Evolutionary conservation across 2,329 filamentous ascomycete species (phyloP), one percentile per base, ranked within the genome.

Genomic region (Aspergillus fumigatus): DNA sequence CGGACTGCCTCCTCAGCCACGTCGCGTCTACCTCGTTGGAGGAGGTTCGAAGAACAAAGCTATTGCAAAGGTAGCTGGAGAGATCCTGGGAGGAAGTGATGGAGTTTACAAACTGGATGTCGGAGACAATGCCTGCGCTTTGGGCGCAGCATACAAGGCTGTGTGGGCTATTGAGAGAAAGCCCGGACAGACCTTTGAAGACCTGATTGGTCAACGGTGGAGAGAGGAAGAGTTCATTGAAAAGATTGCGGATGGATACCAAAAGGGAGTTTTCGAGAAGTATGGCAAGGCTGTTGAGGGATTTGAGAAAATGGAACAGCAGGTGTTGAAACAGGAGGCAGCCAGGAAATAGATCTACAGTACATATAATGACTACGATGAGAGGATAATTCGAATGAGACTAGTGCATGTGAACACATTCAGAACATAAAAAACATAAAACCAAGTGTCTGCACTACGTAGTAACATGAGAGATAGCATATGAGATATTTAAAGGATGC

Each of bases 141-240:
- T 97, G 14, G 94, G 94, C 14, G 91, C 91, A 6, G 93, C 93
- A 26, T 97, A 97, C 77, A 97, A 97, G 77, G 93, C 94, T 14
- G 87, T 96, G 0, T 99, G 94, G 94, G 92, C 89, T 1, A 80
- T 91, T 54, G 91, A 94, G 79, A 79, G 89, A 50, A 73, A 74
- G 25, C 72, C 65, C 0, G 81, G 79, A 19, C 87, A 96, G 82
- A 90, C 83, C 3, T 97, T 97, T 76, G 94, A 97, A 70, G 88
- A 93, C 59, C 80, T 96, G 61, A 88, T 99, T 59, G 90, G 88
- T 7, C 79, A 79, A 69, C 81, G 94, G 60, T 99, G 94, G 94
- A 85, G 84, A 59, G 93, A 96, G 75, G 87, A 88, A 62, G 87
- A 86, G 0, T 91, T 92, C 62, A 87, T 96, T 11, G 84, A 89